Base-by-base conservation (phyloP, 176 grass and related monocot genomes). In the Zoysia pacifica region DNA sequence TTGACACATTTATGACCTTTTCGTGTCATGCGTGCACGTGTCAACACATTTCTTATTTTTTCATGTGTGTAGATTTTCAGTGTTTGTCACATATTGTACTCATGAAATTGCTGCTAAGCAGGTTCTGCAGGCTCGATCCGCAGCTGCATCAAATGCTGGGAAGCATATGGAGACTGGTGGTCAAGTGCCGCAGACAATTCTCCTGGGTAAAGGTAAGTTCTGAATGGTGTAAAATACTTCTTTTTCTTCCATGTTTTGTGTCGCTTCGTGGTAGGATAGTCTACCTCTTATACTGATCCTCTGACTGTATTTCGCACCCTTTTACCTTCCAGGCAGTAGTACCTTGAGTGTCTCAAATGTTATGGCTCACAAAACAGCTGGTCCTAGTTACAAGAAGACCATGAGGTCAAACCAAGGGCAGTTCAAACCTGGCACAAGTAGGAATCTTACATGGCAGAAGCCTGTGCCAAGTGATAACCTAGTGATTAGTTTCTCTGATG, bases 401-500 rank as follows among this genome's bases (percentile, higher is more conserved):
- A 51, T 79, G 72, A 95, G 77, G 79, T 73, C 45, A 84, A 93
- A 75, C 64, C 88, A 88, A 63, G 79, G 80, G 48, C 85, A 83
- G 67, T 94, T 87, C 79, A 95, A 93, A 68, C 78, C 45, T 52
- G 85, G 79, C 20, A 93, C 87, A 72, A 99, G 82, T 18, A 86
- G 88, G 44, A 89, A 83, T 84, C 88, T 95, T 79, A 81, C 77
- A 39, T 99, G 96, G 96, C 81, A 86, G 81, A 99, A 99, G 70
- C 82, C 87, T 73, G 79, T 82, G 55, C 18, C 88, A 45, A 84
- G 90, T 75, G 84, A 91, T 79, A 95, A 95, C 79, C 90, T 99
- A 78, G 90, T 99, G 48, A 91, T 99, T 70, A 86, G 64, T 73
- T 99, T 99, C 85, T 99, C 96, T 61, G 92, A 95, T 83, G 92